Evolutionary conservation across 129 eudicot species (phyloP).

Genomic region (Tanacetum coccineum): DNA sequence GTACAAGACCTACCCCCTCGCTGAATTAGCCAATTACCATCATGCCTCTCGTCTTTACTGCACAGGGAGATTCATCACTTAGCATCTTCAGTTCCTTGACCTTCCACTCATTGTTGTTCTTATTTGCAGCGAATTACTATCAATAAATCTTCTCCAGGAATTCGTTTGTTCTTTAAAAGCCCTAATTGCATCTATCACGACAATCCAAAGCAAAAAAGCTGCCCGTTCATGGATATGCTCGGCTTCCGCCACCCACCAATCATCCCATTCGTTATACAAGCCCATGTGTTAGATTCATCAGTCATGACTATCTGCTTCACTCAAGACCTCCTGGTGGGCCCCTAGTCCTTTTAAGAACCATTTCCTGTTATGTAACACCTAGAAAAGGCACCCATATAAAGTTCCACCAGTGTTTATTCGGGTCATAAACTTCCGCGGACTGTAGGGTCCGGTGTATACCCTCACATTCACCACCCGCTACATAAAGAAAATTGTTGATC

Average conservation of each 20-base stretch:
- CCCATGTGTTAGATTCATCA: constrained; percentile 71
- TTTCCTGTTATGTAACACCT: constrained; percentile 86
- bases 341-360: constrained; percentile 97
- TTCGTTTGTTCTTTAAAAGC: constrained; percentile 45
- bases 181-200: constrained; percentile 58
- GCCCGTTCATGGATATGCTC: constrained; percentile 46
- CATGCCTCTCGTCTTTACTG: neutral
- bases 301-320: too few relatives aligned
- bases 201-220: constrained; percentile 59
- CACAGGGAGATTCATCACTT: neutral
- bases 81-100: neutral
- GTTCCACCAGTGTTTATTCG: constrained; percentile 79
- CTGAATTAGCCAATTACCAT: constrained; percentile 15
- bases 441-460: constrained; percentile 88
- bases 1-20: constrained; percentile 28
- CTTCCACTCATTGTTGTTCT: constrained; percentile 13
- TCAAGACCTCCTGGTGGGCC: constrained; percentile 80
- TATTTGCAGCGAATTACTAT: constrained; percentile 40
- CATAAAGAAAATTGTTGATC: constrained; percentile 86
- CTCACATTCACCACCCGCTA: constrained; percentile 99
- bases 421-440: constrained; percentile 92
- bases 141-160: constrained; percentile 49
- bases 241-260: constrained; percentile 88
- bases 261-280: constrained; percentile 74
- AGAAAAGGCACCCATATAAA: constrained; percentile 88